Evolutionary conservation across 129 eudicot genomes (phyloP), one percentile per base, ranked within the genome.

Genomic region (Helianthus annuus): DNA sequence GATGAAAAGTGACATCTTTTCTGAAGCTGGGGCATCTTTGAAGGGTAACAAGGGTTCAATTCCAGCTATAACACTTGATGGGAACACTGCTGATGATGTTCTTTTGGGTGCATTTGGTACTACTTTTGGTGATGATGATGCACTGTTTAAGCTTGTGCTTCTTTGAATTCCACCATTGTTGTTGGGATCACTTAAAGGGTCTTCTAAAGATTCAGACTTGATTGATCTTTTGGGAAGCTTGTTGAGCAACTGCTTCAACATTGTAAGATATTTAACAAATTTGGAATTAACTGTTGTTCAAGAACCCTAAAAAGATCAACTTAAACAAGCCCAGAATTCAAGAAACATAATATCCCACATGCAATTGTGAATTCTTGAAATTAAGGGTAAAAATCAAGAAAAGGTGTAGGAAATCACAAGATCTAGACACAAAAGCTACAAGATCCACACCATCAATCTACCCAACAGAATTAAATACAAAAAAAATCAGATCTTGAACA

Each of bases 11-110:
- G 82, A 87, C 96, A 86, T 85, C 68, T 82, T 94, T 76, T 94
- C 97, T 4, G 92, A 77, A 68, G 76, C 65, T 2, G 97, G 86
- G 7, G 92, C 98, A 77, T 94, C 97, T 68, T 90, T 90, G 76
- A 94, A 94, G 13, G 98, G 86, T 22, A 90, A 54, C 6, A 94
- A 78, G 3, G 98, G 98, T 78, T 94, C 96, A 64, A 94, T 82
- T 68, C 97, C 98, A 2, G 97, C 90, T 68, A 90, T 84, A 16
- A 84, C 81, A 53, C 92, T 81, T 19, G 98, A 78, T 0, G 98
- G 97, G 29, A 90, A 90, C 15, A 93, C 97, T 2, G 96, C 97
- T 1, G 97, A 91, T 3, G 95, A 87, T 11, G 91, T 88, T 61
- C 96, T 81, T 76, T 80, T 92, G 4, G 80, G 80, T 38, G 86